Conservation (phyloP, 768 basidiomycete genomes). For the Russula abietina region DNA sequence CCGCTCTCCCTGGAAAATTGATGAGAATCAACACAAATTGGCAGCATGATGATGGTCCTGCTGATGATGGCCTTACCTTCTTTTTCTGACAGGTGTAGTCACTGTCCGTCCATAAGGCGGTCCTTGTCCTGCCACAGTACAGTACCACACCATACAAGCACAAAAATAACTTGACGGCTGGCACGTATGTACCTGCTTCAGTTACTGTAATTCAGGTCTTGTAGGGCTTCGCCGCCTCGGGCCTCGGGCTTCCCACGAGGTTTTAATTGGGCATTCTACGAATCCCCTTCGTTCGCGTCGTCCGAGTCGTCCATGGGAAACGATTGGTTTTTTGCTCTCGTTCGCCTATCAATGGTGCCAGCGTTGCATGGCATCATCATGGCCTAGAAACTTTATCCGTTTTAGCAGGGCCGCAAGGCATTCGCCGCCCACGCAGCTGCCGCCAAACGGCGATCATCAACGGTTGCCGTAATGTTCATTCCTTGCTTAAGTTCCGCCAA, state of each 20-base stretch:
- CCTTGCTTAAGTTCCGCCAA: conserved; percentile 13
- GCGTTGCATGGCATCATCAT: conserved; percentile 9
- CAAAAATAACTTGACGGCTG: not conserved
- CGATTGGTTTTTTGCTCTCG: not conserved
- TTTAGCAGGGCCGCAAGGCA: not conserved
- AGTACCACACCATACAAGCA: not conserved
- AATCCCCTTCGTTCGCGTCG: not conserved
- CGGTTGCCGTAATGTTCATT: conserved; percentile 5
- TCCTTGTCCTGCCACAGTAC: not conserved
- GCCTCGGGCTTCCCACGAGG: conserved; percentile 10
- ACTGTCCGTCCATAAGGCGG: not conserved
- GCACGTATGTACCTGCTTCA: not conserved
- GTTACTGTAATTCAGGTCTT: not conserved
- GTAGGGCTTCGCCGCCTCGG: conserved; percentile 2
- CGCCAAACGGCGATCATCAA: conserved; percentile 20
- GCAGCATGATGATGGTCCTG: not conserved
- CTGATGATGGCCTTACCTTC: not conserved
- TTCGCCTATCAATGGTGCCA: conserved; percentile 1
- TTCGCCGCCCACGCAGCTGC: not conserved
- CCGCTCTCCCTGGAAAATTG: not conserved
- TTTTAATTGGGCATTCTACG: not conserved
- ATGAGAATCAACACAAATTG: not conserved
- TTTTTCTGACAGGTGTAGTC: conserved; percentile 5
- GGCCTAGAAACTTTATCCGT: not conserved
- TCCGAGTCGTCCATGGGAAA: conserved; percentile 16